Conservation (phyloP, 2,329 filamentous ascomycete species). For the Lecanicillium sp. region DNA sequence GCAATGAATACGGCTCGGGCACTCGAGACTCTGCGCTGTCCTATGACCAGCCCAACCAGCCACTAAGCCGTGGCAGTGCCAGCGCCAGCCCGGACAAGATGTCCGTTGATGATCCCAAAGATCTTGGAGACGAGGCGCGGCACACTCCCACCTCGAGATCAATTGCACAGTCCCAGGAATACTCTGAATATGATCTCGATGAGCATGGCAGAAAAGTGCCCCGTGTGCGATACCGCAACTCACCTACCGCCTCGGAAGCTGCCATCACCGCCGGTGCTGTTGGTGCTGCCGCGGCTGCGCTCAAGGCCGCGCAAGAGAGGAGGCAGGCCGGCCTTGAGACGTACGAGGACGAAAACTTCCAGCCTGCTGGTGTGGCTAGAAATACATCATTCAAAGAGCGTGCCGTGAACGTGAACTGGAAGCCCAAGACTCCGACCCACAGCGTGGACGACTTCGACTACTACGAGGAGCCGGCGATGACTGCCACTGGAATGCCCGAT, state of each 20-base stretch:
- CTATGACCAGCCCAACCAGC: constrained; percentile 24
- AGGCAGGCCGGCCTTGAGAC: constrained; percentile 33
- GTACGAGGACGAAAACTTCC: constrained; percentile 32
- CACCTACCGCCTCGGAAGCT: constrained; percentile 51
- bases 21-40: constrained; percentile 32
- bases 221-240: constrained; percentile 38
- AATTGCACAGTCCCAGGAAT: constrained; percentile 39
- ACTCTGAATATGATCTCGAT: constrained; percentile 51
- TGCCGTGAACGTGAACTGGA: constrained; percentile 47
- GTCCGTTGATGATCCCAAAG: constrained; percentile 34
- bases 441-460: constrained; percentile 53
- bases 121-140: constrained; percentile 33
- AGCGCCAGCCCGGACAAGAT: constrained; percentile 40
- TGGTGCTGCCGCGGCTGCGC: constrained; percentile 44
- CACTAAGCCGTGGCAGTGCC: constrained; percentile 27
- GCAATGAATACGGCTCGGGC: constrained; percentile 37
- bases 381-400: constrained; percentile 64
- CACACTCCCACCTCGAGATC: constrained; percentile 34
- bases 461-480: constrained; percentile 47
- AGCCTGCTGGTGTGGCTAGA: constrained; percentile 47
- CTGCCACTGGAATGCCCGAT: constrained; percentile 64
- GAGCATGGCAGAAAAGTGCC: constrained; percentile 52
- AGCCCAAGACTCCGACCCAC: constrained; percentile 51
- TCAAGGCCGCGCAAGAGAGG: constrained; percentile 44
- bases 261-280: constrained; percentile 54